Base-by-base conservation (phyloP, 2,329 filamentous ascomycete genomes). In the Rugonectria rugulosa region DNA sequence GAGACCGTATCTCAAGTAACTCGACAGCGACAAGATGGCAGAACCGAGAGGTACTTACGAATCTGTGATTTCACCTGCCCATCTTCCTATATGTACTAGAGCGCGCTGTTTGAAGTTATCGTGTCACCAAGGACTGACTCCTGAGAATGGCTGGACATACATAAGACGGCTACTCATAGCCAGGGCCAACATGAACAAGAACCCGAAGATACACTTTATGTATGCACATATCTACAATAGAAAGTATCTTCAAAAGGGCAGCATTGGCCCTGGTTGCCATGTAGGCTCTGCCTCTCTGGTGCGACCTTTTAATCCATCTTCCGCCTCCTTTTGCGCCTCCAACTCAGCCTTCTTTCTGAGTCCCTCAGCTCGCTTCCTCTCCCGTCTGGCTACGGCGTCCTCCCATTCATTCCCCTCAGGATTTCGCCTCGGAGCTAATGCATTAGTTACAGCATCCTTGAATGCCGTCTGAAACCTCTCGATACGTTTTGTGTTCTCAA, bases 401-500 rank as follows among this genome's bases (percentile, higher is more conserved):
- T 88, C 85, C 84, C 85, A 85, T 56, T 76, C 73, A 41, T 72
- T 71, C 17, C 76, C 79, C 6, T 70, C 68, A n/a, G 68, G 58
- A 40, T 69, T 71, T 45, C 56, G 56, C 42, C 65, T 71, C 3
- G 61, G 56, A 8, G 57, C 63, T 1, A 62, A 62, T 11, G 61
- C 62, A 19, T 21, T 14, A 17, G 57, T 65, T 12, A 73, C 61
- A 40, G 73, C 71, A 10, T 70, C 70, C 50, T 69, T 62, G 36
- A 91, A 73, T 6, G 83, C 80, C 2, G 67, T 61, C 38, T 81
- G 77, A 62, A 94, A 92, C 36, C 88, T 79, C 42, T 79, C 79
- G 58, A 89, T 92, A 40, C 90, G 80, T 64, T 85, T 85, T 17
- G 75, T 72, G 64, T 94, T 95, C 70, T 88, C 85, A 8, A 68